Base-by-base conservation (phyloP, 257 asterid species). In the Ehretia macrophylla region DNA sequence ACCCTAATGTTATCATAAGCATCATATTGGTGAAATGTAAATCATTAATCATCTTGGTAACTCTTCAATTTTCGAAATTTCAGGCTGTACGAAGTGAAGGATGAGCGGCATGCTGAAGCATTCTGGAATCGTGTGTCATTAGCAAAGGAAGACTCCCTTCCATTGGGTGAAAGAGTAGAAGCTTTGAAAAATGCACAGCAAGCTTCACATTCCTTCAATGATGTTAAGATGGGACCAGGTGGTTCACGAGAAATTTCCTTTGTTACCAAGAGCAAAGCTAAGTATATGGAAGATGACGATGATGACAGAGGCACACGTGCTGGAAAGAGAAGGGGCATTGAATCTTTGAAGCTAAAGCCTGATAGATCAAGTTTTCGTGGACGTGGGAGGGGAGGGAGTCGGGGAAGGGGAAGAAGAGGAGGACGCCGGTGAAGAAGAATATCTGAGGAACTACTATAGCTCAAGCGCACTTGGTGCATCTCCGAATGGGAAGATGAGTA, bases 21-120 rank as follows among this genome's bases (percentile, higher is more conserved):
- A 27, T 27, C 6, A 1, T 27, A 27, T 27, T 6, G 6, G 35
- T 1, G 35, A 27, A 3, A 27, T 27, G 6, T 3, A 27, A 27
- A 27, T 27, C 16, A 42, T 42, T 4, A 42, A 42, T 42, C 16
- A 42, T 42, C 8, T 42, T 4, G 47, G 11, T 42, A 42, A 42
- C 47, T 42, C 16, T 11, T 42, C 16, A 42, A 42, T 42, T 42
- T 42, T 42, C 11, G 6, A 27, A 27, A 51, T 51, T 74, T 67
- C 86, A 91, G 96, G 80, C 76, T 85, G 59, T 86, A 84, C 58
- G 98, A 86, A 79, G 94, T 82, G 78, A 91, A 82, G 87, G 98
- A 91, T 59, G 84, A 77, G 65, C 73, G 95, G 56, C 98, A 91
- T 21, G 95, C 95, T 32, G 95, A 85, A 73, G 98, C 98, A 52